Conservation (phyloP, 148 eudicot genomes). For the Polygonum aviculare region DNA sequence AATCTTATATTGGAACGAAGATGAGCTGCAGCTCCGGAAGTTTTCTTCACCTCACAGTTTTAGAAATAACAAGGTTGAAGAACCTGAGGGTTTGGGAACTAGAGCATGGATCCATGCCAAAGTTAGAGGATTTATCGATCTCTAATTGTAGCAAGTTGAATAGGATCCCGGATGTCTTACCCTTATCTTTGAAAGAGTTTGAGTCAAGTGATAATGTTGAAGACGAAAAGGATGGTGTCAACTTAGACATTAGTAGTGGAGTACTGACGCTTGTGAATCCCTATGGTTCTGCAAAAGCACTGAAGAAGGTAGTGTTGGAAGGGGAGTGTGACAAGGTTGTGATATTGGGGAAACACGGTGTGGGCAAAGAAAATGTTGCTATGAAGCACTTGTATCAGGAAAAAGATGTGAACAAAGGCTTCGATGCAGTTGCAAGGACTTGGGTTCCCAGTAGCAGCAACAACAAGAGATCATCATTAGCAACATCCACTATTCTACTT, state of each 20-base stretch:
- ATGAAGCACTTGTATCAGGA: background rate
- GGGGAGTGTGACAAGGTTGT: constrained; percentile 13
- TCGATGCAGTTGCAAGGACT: constrained; percentile 1
- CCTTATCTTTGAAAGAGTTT: too few species aligned
- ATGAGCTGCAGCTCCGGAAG: background rate
- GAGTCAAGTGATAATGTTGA: too few species aligned
- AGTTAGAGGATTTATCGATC: background rate
- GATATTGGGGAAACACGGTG: constrained; percentile 15
- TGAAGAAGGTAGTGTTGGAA: constrained; percentile 12
- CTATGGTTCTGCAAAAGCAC: constrained; percentile 13
- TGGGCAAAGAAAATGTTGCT: background rate
- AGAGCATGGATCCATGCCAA: constrained; percentile 4
- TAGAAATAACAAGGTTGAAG: rapidly evolving
- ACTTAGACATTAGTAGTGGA: too few species aligned
- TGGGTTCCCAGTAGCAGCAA: constrained; percentile 4
- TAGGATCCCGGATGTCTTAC: too few species aligned
- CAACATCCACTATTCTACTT: background rate
- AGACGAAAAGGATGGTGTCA: too few species aligned
- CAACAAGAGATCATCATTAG: too few species aligned
- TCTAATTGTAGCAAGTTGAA: background rate
- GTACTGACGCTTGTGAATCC: background rate
- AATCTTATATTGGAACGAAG: background rate
- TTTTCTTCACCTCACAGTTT: background rate
- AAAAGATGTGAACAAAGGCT: background rate
- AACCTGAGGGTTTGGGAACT: background rate